phyloP scores from a whole-genome alignment of 495 filamentous ascomycete genomes.

The Penicillium dipodomyicola region DNA sequence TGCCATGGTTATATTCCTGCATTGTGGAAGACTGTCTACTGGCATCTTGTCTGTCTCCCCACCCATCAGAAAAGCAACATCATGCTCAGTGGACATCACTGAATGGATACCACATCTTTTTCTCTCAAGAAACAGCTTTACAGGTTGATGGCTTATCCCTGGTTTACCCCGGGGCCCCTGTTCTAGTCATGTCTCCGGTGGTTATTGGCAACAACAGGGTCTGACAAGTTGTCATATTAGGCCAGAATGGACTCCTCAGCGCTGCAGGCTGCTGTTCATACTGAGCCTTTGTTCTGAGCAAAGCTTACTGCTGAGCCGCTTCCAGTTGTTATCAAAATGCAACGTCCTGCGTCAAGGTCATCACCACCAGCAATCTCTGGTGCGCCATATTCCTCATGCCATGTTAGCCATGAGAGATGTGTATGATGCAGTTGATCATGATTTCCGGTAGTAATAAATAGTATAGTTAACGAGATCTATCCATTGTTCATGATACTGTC shows the following conservation, averaged over 20 bases:
- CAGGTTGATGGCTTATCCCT: background rate
- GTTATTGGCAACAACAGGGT: background rate
- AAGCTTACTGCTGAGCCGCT: background rate
- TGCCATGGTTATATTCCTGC: background rate
- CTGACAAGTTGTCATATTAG: background rate
- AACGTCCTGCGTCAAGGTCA: background rate
- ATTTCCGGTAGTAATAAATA: background rate
- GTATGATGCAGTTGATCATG: background rate
- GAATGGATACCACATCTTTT: background rate
- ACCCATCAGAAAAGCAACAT: background rate
- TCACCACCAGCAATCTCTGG: background rate
- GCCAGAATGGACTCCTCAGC: background rate
- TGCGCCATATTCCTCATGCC: background rate
- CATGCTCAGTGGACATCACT: background rate
- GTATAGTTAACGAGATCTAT: background rate
- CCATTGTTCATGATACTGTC: background rate
- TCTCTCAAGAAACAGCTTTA: background rate
- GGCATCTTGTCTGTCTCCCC: background rate
- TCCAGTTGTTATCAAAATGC: background rate
- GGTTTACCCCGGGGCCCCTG: background rate
- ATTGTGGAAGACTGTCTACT: background rate
- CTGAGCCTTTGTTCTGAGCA: background rate
- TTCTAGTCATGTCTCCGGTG: background rate
- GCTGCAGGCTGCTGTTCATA: background rate
- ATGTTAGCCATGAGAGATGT: background rate